Base-by-base conservation (phyloP, 2,329 filamentous ascomycete species). In the Sporothrix mexicana region DNA sequence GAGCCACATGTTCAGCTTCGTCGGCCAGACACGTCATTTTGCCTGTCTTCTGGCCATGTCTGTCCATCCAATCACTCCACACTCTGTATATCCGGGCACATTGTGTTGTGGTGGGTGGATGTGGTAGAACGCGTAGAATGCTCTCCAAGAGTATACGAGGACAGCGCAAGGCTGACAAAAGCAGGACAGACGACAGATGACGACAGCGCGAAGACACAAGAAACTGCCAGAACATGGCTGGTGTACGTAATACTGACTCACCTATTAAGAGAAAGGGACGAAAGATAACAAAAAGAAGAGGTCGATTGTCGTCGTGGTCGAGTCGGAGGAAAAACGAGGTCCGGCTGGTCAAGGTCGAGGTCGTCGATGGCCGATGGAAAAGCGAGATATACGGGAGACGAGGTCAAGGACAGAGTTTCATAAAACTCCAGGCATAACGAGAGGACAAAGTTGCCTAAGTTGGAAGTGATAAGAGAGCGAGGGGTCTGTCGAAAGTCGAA, bases 1-100 rank as follows among this genome's bases (percentile, higher is more conserved):
- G 15, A 20, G 41, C 61, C 61, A 66, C 61, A 66, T 66, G 41
- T 66, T 66, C 61, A 66, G 61, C 61, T 41, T 66, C 20, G 61
- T 25, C 41, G 41, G 36, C 61, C 41, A 43, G 61, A 47, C 41
- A 66, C 41, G 61, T 66, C 41, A 25, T 15, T 25, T 12, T 8
- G 23, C 25, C n/a, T n/a, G n/a, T n/a, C n/a, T n/a, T n/a, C n/a
- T n/a, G n/a, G n/a, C 8, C 20, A 10, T 36, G 20, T 20, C 10
- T 25, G 61, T n/a, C 41, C 59, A 41, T 41, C 30, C 20, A 66
- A 2, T 20, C n/a, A n/a, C 10, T 57, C 20, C 20, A 25, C 20
- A 30, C 20, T 20, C 10, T 8, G 20, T 23, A 55, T 10, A 55
- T n/a, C 36, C 59, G 45, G 43, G 17, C 59, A 43, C 59, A 23